phyloP scores from a whole-genome alignment of 2,329 filamentous ascomycete species.

The Zarea fungicola region DNA sequence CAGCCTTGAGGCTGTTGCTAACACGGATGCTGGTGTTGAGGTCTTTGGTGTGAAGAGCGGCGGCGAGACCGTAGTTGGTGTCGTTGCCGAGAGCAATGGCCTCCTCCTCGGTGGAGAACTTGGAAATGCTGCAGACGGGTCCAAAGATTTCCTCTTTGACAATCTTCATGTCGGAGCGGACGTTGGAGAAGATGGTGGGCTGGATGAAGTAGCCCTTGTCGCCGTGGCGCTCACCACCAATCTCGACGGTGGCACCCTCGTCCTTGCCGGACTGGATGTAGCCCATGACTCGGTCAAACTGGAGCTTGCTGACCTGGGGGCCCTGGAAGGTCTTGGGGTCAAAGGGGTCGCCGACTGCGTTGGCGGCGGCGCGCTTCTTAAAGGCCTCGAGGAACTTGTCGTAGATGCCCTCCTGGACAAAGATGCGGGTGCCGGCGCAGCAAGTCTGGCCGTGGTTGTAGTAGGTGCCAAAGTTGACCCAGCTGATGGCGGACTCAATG shows the following conservation, averaged over 20 bases:
- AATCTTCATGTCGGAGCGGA: slow-evolving; percentile 76
- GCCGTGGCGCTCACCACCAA: slow-evolving; percentile 45
- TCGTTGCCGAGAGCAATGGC: slow-evolving; percentile 67
- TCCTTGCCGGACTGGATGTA: slow-evolving; percentile 61
- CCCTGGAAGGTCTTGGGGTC: slow-evolving; percentile 72
- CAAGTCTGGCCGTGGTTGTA: slow-evolving; percentile 56
- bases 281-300: slow-evolving; percentile 79
- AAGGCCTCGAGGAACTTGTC: slow-evolving; percentile 75
- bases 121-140: slow-evolving; percentile 72
- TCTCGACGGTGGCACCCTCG: slow-evolving; percentile 54
- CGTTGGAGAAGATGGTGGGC: slow-evolving; percentile 79
- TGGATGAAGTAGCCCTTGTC: slow-evolving; percentile 78
- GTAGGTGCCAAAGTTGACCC: slow-evolving; percentile 64
- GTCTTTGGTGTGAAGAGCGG: slow-evolving; percentile 72
- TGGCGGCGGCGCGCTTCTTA: slow-evolving; percentile 64
- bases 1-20: slow-evolving; percentile 65
- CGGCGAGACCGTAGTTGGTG: slow-evolving; percentile 71
- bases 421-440: slow-evolving; percentile 72
- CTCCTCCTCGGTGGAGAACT: slow-evolving; percentile 75
- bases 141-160: slow-evolving; percentile 86
- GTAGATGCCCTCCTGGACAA: slow-evolving; percentile 77
- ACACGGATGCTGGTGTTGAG: slow-evolving; percentile 75
- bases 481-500: slow-evolving; percentile 66
- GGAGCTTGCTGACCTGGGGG: slow-evolving; percentile 72
- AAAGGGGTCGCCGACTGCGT: slow-evolving; percentile 77